Evolutionary conservation across 495 filamentous ascomycete species (phyloP).

Genomic region (Parathielavia appendiculata): DNA sequence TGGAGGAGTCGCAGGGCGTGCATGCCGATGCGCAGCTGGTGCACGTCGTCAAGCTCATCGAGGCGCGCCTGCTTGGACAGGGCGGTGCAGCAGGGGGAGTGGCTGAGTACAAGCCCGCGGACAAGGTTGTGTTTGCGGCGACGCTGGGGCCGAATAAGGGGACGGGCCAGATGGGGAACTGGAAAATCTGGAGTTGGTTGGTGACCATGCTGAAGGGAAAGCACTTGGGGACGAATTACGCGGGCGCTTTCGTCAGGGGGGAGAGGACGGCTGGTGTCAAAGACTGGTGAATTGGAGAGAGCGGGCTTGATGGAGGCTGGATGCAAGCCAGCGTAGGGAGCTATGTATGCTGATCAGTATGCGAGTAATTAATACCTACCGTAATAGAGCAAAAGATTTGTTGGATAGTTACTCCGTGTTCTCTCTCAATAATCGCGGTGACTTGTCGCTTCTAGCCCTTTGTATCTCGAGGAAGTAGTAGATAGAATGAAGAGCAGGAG

Average conservation of each 20-base stretch:
- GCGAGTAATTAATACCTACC: no score
- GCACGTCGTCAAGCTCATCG: conserved; percentile 30
- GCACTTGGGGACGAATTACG: conserved; percentile 29
- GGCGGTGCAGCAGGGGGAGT: not conserved
- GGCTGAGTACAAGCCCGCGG: conserved; percentile 22
- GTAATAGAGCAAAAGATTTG: no score
- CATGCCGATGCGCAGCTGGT: conserved; percentile 23
- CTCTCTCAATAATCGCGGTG: no score
- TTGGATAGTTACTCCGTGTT: no score
- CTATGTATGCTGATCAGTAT: no score
- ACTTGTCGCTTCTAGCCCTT: no score
- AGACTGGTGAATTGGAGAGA: conserved; percentile 14
- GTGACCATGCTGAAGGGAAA: conserved; percentile 45
- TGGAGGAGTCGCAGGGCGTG: conserved; percentile 25
- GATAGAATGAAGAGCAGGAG: no score
- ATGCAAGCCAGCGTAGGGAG: not conserved
- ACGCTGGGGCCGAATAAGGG: conserved; percentile 45
- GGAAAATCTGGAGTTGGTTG: conserved; percentile 40
- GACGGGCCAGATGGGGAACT: conserved; percentile 47
- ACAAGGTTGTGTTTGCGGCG: conserved; percentile 30
- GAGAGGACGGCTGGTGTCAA: conserved; percentile 17
- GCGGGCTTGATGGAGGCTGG: not conserved
- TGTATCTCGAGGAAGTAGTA: no score
- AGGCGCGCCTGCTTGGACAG: conserved; percentile 20
- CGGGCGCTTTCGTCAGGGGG: conserved; percentile 19